Percentiles rank a stretch among this genome's conserved stretches.
Evolutionary conservation across 805 yeast genomes (phyloP).

Genomic region (Yarrowia bubula): DNA sequence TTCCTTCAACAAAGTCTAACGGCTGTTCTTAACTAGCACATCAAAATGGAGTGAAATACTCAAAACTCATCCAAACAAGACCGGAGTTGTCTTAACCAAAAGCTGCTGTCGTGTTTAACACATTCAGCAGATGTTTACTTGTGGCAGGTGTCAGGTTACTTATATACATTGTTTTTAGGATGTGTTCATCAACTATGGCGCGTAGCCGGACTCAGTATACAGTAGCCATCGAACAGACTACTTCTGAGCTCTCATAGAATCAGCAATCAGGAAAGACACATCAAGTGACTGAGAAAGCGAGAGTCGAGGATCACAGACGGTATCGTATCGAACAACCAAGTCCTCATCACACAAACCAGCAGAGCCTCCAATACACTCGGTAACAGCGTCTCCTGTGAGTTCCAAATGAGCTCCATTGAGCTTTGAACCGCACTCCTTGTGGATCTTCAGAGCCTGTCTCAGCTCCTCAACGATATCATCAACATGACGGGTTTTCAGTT

Average conservation of each 20-base stretch:
- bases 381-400: constrained; percentile 46
- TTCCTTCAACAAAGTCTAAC: too few species aligned
- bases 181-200: neutral
- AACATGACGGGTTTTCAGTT: constrained; percentile 45
- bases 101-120: too few species aligned
- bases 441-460: constrained; percentile 41
- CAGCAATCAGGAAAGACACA: constrained; percentile 46
- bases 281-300: constrained; percentile 44
- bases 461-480: constrained; percentile 45
- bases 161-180: neutral
- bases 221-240: constrained; percentile 1
- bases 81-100: too few species aligned
- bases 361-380: constrained; percentile 47
- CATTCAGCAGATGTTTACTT: too few species aligned
- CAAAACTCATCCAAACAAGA: too few species aligned
- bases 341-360: constrained; percentile 42
- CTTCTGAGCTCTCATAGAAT: constrained; percentile 31
- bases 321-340: constrained; percentile 43
- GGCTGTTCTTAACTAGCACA: too few species aligned
- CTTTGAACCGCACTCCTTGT: constrained; percentile 37
- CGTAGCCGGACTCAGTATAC: constrained; percentile 16
- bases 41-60: too few species aligned
- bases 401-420: constrained; percentile 46
- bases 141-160: too few species aligned
- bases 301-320: constrained; percentile 47